Evolutionary conservation across 2,329 filamentous ascomycete species (phyloP).

Genomic region (Endocalyx cinctus): DNA sequence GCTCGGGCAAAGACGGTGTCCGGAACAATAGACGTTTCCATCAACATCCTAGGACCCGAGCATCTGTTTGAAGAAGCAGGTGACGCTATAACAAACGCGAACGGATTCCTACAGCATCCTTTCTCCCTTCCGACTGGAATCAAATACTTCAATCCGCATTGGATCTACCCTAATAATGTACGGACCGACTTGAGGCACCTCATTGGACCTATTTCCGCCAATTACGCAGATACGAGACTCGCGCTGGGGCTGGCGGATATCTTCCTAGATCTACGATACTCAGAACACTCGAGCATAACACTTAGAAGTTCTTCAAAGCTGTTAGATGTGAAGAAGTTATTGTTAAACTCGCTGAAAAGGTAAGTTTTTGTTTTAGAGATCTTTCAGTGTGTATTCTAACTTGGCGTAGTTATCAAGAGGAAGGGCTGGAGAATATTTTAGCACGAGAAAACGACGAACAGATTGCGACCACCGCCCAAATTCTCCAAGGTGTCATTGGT

Average conservation of each 20-base stretch:
- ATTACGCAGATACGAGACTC: too few relatives aligned
- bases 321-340: background rate
- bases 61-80: constrained; percentile 1
- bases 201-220: background rate
- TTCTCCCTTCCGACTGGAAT: constrained; percentile 1
- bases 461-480: background rate
- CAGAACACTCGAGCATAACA: background rate
- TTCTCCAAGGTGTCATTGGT: too few relatives aligned
- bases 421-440: constrained; percentile 2
- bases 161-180: constrained; percentile 1
- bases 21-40: constrained; percentile 1
- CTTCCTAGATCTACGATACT: too few relatives aligned
- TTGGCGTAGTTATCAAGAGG: constrained; percentile 2
- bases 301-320: background rate
- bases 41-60: constrained; percentile 5
- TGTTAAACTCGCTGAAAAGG: constrained; percentile 1
- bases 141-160: constrained; percentile 6
- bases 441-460: constrained; percentile 1
- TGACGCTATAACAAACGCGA: constrained; percentile 1
- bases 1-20: too few relatives aligned
- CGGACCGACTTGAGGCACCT: background rate
- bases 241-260: too few relatives aligned
- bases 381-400: background rate
- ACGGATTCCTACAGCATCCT: constrained; percentile 7
- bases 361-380: background rate